Evolutionary conservation across 306 rosid species (phyloP).

Genomic region (Arachis hypogaea): DNA sequence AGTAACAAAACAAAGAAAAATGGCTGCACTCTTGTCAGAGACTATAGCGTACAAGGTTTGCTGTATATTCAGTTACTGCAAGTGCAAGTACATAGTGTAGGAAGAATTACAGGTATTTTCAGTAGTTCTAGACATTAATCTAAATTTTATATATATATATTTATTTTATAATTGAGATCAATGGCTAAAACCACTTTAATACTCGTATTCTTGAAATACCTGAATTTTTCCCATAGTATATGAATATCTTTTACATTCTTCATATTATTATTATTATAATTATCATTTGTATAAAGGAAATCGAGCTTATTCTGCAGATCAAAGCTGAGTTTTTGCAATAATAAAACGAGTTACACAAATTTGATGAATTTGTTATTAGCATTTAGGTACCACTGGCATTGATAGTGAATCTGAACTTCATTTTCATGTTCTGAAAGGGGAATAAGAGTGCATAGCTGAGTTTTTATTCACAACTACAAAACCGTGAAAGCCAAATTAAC

Average conservation of each 20-base stretch:
- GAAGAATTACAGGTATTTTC: no score
- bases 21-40: constrained; percentile 35
- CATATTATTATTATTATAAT: constrained; percentile 12
- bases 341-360: constrained; percentile 6
- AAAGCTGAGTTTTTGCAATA: constrained; percentile 13
- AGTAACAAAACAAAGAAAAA: background rate
- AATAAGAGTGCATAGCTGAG: background rate
- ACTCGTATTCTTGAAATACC: no score
- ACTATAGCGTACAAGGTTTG: constrained; percentile 34
- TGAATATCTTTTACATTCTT: constrained; percentile 13
- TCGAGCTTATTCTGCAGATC: constrained; percentile 8
- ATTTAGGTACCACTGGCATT: constrained; percentile 23
- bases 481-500: no score
- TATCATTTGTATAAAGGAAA: constrained; percentile 24
- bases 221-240: background rate
- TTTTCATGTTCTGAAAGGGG: constrained; percentile 28
- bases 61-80: constrained; percentile 33
- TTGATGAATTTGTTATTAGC: constrained; percentile 19
- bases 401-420: background rate
- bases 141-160: no score
- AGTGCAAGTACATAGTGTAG: constrained; percentile 10
- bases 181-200: no score
- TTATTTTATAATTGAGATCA: no score
- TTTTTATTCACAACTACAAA: no score
- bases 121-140: no score